These are phyloP conservation scores for Candida quercuum DNA, from an alignment of 805 yeast genomes.

Conservation along the genomic window DNA sequence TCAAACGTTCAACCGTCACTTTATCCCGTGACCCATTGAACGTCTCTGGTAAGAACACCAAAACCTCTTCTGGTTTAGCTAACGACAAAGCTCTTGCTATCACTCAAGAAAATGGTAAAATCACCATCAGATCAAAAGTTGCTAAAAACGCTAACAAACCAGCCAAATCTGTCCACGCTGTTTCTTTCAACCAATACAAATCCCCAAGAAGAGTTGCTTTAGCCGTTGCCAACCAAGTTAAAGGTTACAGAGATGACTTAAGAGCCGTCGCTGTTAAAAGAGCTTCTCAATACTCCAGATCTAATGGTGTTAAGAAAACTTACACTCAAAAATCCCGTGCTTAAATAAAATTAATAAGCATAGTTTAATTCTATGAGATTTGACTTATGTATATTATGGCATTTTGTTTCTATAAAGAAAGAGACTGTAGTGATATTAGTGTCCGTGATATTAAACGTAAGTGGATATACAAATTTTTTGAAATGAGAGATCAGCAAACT, in stretches of 20 bases:
- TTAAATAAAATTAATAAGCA: neutral
- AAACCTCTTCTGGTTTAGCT: conserved; percentile 42
- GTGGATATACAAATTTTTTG: too few relatives aligned
- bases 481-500: too few relatives aligned
- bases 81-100: conserved; percentile 46
- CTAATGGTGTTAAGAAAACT: conserved; percentile 31
- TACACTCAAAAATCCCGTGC: conserved; percentile 20
- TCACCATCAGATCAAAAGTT: conserved; percentile 37
- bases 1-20: conserved; percentile 38
- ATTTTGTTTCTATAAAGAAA: too few relatives aligned
- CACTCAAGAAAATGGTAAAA: conserved; percentile 31
- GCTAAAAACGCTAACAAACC: conserved; percentile 44
- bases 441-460: too few relatives aligned
- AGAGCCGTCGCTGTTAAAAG: conserved; percentile 43
- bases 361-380: neutral
- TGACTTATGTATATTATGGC: conserved; percentile 1
- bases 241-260: conserved; percentile 45
- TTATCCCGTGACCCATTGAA: conserved; percentile 48
- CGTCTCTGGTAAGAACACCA: conserved; percentile 40
- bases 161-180: conserved; percentile 31
- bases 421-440: too few relatives aligned
- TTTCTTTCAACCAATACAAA: conserved; percentile 37
- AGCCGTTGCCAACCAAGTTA: conserved; percentile 39
- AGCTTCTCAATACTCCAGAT: conserved; percentile 39
- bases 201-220: conserved; percentile 37